Base-by-base conservation (phyloP, 164 flowering plant species). In the Stephania cephalantha region DNA sequence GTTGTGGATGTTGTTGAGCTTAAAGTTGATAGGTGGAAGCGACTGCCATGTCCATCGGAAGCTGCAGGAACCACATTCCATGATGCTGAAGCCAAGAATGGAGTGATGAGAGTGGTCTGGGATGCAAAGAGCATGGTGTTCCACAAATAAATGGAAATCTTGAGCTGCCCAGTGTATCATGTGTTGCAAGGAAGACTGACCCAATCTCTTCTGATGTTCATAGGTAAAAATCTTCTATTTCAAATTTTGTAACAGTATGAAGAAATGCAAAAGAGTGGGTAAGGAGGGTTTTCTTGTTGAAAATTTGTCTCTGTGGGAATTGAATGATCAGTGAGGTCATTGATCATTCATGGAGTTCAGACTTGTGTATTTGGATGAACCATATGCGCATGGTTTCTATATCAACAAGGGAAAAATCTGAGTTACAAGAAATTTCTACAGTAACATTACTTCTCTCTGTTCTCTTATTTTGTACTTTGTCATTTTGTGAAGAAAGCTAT, bases 101-200 rank as follows among this genome's bases (percentile, higher is more conserved):
- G 92, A 63, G 79, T 74, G 30, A 88, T 87, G 88, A 83, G 93
- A 82, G 91, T 91, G 45, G 79, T 87, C 69, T 94, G 97, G 98
- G 93, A 90, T 84, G 74, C 81, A 29, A 77, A 73, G 73, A 87
- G 76, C 69, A 74, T 84, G 72, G 22, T 46, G n/a, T 69, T 44
- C 20, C 25, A 12, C 18, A 20, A 13, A 22, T 61, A 6, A 31
- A 42, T 35, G 15, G 13, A 6, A 67, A 12, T 22, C 70, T 67
- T 30, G 71, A 42, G 4, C 48, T 17, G n/a, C 18, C 46, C 17
- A 22, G 48, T 69, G 42, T 30, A 6, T 42, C 18, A 44, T 18
- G 13, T 4, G 6, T 69, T 18, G 46, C 45, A 46, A 6, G 46
- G 71, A 46, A 46, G 71, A 69, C 45, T 44, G 17, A 48, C 66